A percentile compares a stretch with the other conserved stretches of the same genome.
phyloP scores from a whole-genome alignment of 2,329 filamentous ascomycete genomes.

The Botryosphaeria dothidea region DNA sequence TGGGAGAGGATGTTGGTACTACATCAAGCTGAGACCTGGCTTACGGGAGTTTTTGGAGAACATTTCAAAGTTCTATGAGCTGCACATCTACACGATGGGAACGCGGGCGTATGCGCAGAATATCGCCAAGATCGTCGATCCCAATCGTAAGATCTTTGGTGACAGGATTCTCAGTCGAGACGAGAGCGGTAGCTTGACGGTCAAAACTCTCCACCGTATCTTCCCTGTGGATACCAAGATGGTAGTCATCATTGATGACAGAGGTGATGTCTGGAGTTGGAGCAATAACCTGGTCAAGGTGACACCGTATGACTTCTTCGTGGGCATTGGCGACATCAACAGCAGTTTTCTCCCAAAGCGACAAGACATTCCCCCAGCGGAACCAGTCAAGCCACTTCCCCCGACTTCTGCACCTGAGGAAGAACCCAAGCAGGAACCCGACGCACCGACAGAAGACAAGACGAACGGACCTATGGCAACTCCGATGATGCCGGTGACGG shows the following conservation, averaged over 20 bases:
- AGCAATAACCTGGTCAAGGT: conserved; percentile 93
- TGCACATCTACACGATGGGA: conserved; percentile 99
- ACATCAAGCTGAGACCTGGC: conserved; percentile 94
- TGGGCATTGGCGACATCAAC: conserved; percentile 98
- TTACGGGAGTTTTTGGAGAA: conserved; percentile 76
- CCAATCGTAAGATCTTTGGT: conserved; percentile 83
- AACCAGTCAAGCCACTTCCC: conserved; percentile 8
- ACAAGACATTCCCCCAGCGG: conserved; percentile 31
- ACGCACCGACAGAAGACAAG: background rate
- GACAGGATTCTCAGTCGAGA: conserved; percentile 95
- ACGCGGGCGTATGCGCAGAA: conserved; percentile 93
- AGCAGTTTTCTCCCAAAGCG: conserved; percentile 91
- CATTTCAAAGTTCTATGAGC: conserved; percentile 80
- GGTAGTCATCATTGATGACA: conserved; percentile 98
- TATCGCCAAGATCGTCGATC: conserved; percentile 91
- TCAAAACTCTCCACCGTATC: conserved; percentile 84
- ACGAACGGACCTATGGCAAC: background rate
- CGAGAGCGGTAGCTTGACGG: conserved; percentile 90
- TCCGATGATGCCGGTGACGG: background rate
- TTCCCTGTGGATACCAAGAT: conserved; percentile 98
- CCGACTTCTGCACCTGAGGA: background rate
- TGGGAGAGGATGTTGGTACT: conserved; percentile 85
- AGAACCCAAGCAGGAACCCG: background rate
- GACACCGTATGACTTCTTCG: conserved; percentile 94
- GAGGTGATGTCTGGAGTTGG: conserved; percentile 95